phyloP scores from a whole-genome alignment of 805 yeast genomes.

The Ogataea haglerorum region DNA sequence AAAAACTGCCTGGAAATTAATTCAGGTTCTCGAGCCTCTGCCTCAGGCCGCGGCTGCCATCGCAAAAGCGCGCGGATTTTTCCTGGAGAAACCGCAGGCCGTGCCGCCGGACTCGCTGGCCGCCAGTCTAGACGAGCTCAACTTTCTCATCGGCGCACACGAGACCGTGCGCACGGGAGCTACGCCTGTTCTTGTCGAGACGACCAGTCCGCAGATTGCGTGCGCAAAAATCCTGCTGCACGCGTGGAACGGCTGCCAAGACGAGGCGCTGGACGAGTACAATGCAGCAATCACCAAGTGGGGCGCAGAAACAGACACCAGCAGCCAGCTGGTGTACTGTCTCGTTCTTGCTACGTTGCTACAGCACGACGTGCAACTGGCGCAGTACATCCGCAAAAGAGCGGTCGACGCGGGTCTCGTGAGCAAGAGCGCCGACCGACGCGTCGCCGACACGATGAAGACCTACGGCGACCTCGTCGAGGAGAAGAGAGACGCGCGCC shows the following conservation, averaged over 20 bases:
- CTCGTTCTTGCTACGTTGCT: conserved; percentile 26
- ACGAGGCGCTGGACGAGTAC: conserved; percentile 32
- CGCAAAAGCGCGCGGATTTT: conserved; percentile 1
- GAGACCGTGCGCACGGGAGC: conserved; percentile 2
- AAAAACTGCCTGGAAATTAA: neutral
- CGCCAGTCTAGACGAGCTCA: neutral
- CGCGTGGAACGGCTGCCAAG: conserved; percentile 20
- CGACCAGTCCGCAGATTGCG: neutral
- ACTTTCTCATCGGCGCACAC: neutral
- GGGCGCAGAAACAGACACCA: neutral
- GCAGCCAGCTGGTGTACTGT: conserved; percentile 25
- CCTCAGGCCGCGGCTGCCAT: conserved; percentile 4
- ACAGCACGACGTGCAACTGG: conserved; percentile 30
- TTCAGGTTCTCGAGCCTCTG: neutral
- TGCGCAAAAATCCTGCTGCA: conserved; percentile 4
- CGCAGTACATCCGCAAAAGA: conserved; percentile 30
- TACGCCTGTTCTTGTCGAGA: neutral
- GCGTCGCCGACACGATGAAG: conserved; percentile 27
- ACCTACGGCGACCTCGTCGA: conserved; percentile 31
- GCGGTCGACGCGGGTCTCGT: conserved; percentile 26
- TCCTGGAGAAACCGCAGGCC: neutral
- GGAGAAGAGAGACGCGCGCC: conserved; percentile 9
- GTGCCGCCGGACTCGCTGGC: neutral
- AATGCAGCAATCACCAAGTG: conserved; percentile 26
- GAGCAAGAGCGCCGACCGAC: conserved; percentile 21